These are phyloP conservation scores for Pichia rugopelliculosa DNA, from an alignment of 805 yeast genomes.

Conservation along the genomic window DNA sequence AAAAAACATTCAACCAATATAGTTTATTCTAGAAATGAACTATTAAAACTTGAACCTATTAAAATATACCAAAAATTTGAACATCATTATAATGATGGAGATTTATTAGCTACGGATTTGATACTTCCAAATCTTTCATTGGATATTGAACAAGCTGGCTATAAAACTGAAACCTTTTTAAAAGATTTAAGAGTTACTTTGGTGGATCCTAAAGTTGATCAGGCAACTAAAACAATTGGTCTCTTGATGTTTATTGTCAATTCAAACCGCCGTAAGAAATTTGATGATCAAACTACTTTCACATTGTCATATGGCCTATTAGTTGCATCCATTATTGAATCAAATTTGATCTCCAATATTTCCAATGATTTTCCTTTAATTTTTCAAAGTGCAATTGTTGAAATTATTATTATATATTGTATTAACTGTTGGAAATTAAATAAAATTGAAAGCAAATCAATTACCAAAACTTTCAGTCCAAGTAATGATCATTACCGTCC, in stretches of 20 bases:
- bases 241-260: conserved; percentile 28
- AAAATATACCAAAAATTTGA: conserved; percentile 12
- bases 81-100: conserved; percentile 14
- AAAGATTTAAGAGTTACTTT: conserved; percentile 17
- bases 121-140: conserved; percentile 15
- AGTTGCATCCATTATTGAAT: conserved; percentile 35
- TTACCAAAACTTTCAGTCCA: conserved; percentile 29
- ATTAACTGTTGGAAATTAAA: conserved; percentile 38
- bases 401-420: conserved; percentile 37
- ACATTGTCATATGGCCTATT: conserved; percentile 32
- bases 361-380: conserved; percentile 21
- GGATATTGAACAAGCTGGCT: conserved; percentile 1
- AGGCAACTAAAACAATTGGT: conserved; percentile 23
- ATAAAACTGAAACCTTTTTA: conserved; percentile 17
- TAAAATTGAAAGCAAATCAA: conserved; percentile 13
- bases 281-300: conserved; percentile 32
- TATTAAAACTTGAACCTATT: conserved; percentile 16
- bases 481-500: conserved; percentile 19
- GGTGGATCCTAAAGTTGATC: conserved; percentile 16
- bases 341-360: conserved; percentile 29
- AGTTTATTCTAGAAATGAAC: conserved; percentile 14
- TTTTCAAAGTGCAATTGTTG: conserved; percentile 30
- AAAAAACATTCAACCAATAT: no score
- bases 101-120: conserved; percentile 16
- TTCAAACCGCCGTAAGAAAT: conserved; percentile 25